Base-by-base conservation (phyloP, 2,329 filamentous ascomycete species). In the Ophiostoma pallidulum region DNA sequence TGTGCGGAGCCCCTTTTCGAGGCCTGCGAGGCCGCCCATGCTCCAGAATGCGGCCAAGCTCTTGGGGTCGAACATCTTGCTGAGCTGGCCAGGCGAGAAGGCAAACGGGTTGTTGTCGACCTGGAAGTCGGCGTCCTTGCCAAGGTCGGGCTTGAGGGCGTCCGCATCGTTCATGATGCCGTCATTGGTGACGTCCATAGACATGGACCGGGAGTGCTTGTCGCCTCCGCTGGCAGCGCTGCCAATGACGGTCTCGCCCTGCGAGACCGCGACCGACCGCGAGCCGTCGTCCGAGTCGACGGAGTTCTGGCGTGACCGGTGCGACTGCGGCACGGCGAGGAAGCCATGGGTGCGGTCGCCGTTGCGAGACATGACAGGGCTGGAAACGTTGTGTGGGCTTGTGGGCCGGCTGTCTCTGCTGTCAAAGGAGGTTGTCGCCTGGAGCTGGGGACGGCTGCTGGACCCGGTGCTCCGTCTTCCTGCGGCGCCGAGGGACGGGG, bases 11-110 rank as follows among this genome's bases (percentile, higher is more conserved):
- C 89, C 90, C 59, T 80, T 84, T 64, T 91, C 88, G 41, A 96
- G 64, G 1, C 90, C 90, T 16, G 66, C 66, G 14, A 94, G 64
- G 20, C 90, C 90, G 41, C 90, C 89, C 5, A 96, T 63, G 13
- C 82, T 82, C 59, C 83, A 85, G 56, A 91, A 94, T 1, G 89
- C 89, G 12, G 82, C 72, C 49, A 94, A 66, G 52, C 80, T 94
- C 69, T 95, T 95, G 4, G 90, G 90, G 60, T 94, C 92, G 52
- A 91, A 79, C 67, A 95, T 76, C 64, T 94, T 95, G 58, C 81
- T 83, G 53, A 96, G 72, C 59, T 94, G 82, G 13, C 90, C 89
- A 3, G 85, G 85, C 2, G 81, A 79, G 61, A 88, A 95, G 14
- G 87, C 89, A 59, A 95, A 95, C 0, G 84, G 83, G 61, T 92